Percentiles rank a stretch among this genome's conserved stretches.
Evolutionary conservation across 2,329 filamentous ascomycete genomes (phyloP).

Genomic region (Trichoderma semiorbis): DNA sequence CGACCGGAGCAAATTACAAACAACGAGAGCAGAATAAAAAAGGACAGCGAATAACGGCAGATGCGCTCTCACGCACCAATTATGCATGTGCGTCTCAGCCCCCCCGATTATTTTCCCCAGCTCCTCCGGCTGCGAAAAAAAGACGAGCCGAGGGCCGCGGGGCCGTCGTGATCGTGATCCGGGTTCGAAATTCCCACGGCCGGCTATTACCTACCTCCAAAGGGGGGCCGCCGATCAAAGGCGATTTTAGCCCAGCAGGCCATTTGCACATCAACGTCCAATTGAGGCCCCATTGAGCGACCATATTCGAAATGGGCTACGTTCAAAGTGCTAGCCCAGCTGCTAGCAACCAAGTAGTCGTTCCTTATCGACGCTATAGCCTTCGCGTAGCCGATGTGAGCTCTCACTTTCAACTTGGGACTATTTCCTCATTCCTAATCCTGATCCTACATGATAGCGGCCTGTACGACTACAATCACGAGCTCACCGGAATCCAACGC

Average conservation of each 20-base stretch:
- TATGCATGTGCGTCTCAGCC: neutral
- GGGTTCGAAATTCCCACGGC: neutral
- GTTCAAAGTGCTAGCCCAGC: neutral
- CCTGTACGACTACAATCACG: neutral
- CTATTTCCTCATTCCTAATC: neutral
- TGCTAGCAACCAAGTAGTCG: neutral
- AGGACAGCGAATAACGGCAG: neutral
- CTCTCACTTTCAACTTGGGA: neutral
- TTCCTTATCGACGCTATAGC: conserved; percentile 10
- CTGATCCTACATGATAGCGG: neutral
- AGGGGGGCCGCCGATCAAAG: conserved; percentile 1
- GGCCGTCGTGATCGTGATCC: neutral
- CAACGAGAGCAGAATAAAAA: neutral
- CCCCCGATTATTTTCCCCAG: neutral
- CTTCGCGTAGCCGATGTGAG: conserved; percentile 5
- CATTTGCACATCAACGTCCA: conserved; percentile 6
- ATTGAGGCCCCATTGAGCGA: neutral
- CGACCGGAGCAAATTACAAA: neutral
- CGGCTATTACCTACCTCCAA: neutral
- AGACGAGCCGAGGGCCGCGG: neutral
- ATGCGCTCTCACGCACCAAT: neutral
- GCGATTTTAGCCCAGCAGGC: conserved; percentile 11
- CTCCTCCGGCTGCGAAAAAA: neutral
- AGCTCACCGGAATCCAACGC: neutral
- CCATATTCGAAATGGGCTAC: neutral